Conservation (phyloP, 805 yeast species). For the Wickerhamiella qilinensis region DNA sequence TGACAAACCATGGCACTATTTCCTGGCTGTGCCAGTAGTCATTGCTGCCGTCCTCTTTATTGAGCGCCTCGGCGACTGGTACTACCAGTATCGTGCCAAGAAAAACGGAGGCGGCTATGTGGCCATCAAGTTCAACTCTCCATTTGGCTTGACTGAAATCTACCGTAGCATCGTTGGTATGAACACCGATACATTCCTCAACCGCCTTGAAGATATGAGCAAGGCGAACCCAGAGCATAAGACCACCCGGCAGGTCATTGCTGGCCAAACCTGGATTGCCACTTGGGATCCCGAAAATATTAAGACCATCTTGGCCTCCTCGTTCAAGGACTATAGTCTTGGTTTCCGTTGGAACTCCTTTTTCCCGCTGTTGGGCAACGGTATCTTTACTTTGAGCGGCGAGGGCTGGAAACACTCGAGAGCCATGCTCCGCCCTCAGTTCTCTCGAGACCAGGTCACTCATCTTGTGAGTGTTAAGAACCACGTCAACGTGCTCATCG, state of each 20-base stretch:
- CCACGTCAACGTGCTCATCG: constrained; percentile 14
- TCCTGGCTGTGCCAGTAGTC: background rate
- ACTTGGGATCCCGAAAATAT: constrained; percentile 19
- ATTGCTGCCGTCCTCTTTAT: background rate
- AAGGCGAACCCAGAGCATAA: background rate
- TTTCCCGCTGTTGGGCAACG: constrained; percentile 16
- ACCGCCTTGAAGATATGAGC: background rate
- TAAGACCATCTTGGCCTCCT: constrained; percentile 16
- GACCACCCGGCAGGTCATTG: constrained; percentile 1
- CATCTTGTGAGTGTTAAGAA: constrained; percentile 13
- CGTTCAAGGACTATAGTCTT: constrained; percentile 17
- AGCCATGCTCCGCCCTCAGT: constrained; percentile 19
- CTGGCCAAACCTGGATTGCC: constrained; percentile 3
- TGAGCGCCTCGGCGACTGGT: background rate
- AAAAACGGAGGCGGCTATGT: background rate
- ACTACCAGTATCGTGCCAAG: background rate
- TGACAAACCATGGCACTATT: background rate
- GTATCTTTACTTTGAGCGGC: constrained; percentile 19
- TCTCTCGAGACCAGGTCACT: constrained; percentile 15
- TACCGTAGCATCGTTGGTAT: background rate
- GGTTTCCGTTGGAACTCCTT: constrained; percentile 16
- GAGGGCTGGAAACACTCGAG: constrained; percentile 21
- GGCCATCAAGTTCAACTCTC: background rate
- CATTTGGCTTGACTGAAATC: background rate
- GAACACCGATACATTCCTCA: background rate